phyloP scores from a whole-genome alignment of 441 rosid genomes.

The Eugenia klotzschiana region DNA sequence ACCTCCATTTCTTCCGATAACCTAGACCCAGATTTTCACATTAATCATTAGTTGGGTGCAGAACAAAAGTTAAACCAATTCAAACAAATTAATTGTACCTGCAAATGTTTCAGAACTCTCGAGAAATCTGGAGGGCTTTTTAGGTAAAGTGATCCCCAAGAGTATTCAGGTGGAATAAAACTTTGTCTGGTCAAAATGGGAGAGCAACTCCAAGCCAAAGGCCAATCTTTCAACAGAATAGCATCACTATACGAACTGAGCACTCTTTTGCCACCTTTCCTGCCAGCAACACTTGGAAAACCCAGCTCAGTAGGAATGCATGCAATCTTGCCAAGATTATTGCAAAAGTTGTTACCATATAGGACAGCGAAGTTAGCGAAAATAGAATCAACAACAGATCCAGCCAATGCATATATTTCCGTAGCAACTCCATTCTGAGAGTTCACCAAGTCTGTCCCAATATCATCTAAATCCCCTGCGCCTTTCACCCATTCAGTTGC shows the following conservation, averaged over 20 bases:
- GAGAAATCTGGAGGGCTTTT: conserved; percentile 87
- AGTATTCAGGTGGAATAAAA: conserved; percentile 79
- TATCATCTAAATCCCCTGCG: conserved; percentile 38
- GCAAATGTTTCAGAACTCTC: conserved; percentile 72
- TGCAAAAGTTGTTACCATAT: conserved; percentile 76
- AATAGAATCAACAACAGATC: conserved; percentile 78
- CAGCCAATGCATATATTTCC: conserved; percentile 79
- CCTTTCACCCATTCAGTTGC: conserved; percentile 51
- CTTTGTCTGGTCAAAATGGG: conserved; percentile 75
- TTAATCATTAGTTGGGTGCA: background rate
- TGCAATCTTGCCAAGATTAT: conserved; percentile 60
- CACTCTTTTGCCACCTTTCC: conserved; percentile 61
- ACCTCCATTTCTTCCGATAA: conserved; percentile 82
- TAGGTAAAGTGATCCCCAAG: conserved; percentile 74
- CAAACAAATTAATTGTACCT: conserved; percentile 26
- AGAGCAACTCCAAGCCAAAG: conserved; percentile 89
- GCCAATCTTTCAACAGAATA: conserved; percentile 79
- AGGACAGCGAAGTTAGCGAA: conserved; percentile 76
- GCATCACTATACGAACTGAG: conserved; percentile 82
- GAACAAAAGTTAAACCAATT: background rate
- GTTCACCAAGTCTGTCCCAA: conserved; percentile 35
- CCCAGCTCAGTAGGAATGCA: conserved; percentile 90
- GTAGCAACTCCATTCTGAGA: conserved; percentile 44
- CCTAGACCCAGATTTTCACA: conserved; percentile 22
- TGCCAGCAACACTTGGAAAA: conserved; percentile 58